phyloP scores from a whole-genome alignment of 306 rosid genomes.

The Cucumis melo region DNA sequence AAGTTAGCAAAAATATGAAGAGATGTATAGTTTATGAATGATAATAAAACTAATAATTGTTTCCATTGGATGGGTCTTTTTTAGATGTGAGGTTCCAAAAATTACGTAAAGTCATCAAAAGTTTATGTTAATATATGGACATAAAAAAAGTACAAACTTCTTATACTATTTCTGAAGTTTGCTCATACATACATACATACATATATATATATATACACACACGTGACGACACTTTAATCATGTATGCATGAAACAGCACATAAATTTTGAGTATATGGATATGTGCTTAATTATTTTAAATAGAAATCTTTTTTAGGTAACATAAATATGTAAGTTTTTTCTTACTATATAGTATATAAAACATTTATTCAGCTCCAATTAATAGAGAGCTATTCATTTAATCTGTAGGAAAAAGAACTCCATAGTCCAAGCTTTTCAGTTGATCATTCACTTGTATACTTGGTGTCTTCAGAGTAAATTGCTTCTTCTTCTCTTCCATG shows the following conservation, averaged over 20 bases:
- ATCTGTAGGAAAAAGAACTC: not conserved
- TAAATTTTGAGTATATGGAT: not conserved
- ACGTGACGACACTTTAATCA: not conserved
- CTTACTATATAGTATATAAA: not conserved
- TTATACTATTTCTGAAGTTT: not conserved
- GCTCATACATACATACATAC: not conserved
- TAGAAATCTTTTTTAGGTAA: not conserved
- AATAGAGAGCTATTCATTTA: not conserved
- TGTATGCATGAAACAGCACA: not conserved
- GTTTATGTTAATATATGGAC: no score
- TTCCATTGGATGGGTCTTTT: no score
- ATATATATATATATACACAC: no score
- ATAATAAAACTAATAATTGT: no score
- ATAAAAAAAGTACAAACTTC: no score
- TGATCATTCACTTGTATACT: slow-evolving; percentile 19
- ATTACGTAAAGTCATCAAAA: no score
- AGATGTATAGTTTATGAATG: no score
- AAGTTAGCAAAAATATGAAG: no score
- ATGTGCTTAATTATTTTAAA: not conserved
- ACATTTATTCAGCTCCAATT: not conserved
- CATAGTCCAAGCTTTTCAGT: not conserved
- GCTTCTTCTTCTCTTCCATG: slow-evolving; percentile 27
- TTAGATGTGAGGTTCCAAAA: no score
- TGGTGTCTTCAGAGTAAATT: slow-evolving; percentile 24
- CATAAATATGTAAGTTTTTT: not conserved